Evolutionary conservation across 345 rosid genomes (phyloP), one percentile per base, ranked within the genome.

Genomic region (Turritis glabra): DNA sequence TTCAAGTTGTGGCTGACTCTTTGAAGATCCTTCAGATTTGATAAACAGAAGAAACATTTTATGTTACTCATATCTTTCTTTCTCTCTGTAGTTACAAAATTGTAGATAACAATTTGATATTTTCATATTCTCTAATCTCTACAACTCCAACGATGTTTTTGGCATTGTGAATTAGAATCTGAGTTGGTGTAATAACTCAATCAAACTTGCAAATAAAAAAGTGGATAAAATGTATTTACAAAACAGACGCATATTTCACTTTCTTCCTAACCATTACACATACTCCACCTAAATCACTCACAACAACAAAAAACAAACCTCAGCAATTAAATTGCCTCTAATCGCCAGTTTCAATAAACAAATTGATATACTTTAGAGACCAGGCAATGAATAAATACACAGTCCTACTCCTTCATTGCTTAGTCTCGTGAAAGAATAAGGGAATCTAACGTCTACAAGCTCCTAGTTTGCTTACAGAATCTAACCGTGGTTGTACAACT

Each of bases 1-100:
- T 89, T 53, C 82, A 87, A 81, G 90, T 88, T 44, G 92, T 89
- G 4, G 92, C 94, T 2, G 94, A 91, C 76, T 89, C 97, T 64
- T 87, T 87, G 84, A 83, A 67, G 78, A 78, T 89, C 73, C 83
- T 89, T 30, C 80, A 91, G 23, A 86, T 87, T 67, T 86, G 80
- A 88, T 17, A 22, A 53, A 72, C 78, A 73, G 67, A 59, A 74
- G 22, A 35, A 43, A 52, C 76, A 75, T 64, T 68, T 73, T 71
- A 8, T 68, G 74, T 22, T 67, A 67, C 62, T 75, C 5, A 4
- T 3, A 41, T 74, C 63, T 63, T 35, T 73, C 21, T 21, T 63
- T 76, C 53, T 79, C 33, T 71, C 30, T 44, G 19, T 33, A 32
- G 30, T 43, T 55, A 65, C 29, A 23, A 44, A 44, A 46, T 11